Evolutionary conservation across 2,329 filamentous ascomycete genomes (phyloP), one percentile per base, ranked within the genome.

Genomic region (Fusarium sublunatum): DNA sequence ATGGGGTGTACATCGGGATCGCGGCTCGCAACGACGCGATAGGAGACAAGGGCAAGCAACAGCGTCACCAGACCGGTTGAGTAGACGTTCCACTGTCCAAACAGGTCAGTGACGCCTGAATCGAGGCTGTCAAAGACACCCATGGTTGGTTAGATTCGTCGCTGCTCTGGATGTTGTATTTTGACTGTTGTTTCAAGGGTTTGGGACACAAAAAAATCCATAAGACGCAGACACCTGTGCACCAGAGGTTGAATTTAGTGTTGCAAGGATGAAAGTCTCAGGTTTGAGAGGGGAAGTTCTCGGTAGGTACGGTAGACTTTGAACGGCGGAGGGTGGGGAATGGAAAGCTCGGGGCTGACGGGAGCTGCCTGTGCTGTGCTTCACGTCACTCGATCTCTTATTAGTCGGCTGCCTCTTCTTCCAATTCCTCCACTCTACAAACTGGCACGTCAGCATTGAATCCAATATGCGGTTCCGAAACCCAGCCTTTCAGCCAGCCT

Each of bases 1-100:
- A 97, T 88, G 31, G 95, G 94, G 76, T 98, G 95, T 6, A 91
- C 90, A 79, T 99, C 95, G 6, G 95, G 91, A 49, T 97, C 94
- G 58, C 87, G 85, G 46, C 86, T 84, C 60, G 87, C 87, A 70
- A 91, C 80, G 64, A 96, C 78, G 40, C 88, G 85, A 76, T 91
- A 93, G 54, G 88, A 83, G 53, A 94, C 77, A 70, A 93, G 84
- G 51, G 83, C 81, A 59, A 89, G 79, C 39, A 97, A 81, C 58
- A 86, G 72, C 24, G 89, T 85, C 41, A 87, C 83, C 64, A 99
- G 82, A 19, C 70, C 72, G 4, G 91, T 95, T 28, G 91, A 92
- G 79, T 90, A 91, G 66, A 85, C 78, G 75, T 95, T 92, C 93
- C 93, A 97, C 77, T 91, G 89, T 34, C 87, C 84, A 53, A 96